Evolutionary conservation across 1,284 basidiomycete species (phyloP).

Genomic region (Heterobasidion occidentale): DNA sequence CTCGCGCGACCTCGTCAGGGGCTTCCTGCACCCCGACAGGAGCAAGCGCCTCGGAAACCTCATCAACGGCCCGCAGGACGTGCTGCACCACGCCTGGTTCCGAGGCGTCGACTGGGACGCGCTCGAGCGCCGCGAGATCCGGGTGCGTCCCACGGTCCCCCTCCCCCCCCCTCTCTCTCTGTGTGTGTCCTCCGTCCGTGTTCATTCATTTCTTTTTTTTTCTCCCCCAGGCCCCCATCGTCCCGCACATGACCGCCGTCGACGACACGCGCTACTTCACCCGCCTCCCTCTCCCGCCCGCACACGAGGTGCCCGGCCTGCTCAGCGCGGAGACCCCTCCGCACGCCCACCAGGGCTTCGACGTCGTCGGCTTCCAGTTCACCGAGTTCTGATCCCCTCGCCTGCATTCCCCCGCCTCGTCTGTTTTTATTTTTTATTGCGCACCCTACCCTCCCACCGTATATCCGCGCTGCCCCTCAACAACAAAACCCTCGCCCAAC

Average conservation of each 20-base stretch:
- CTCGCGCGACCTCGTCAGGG: conserved; percentile 70
- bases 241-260: conserved; percentile 67
- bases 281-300: conserved; percentile 62
- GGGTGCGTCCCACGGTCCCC: conserved; percentile 33
- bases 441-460: background rate
- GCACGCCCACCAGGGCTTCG: conserved; percentile 52
- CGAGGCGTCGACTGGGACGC: conserved; percentile 89
- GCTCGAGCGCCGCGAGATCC: conserved; percentile 70
- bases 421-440: background rate
- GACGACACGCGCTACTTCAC: conserved; percentile 81
- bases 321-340: conserved; percentile 50
- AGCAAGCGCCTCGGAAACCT: conserved; percentile 92
- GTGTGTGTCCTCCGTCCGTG: background rate
- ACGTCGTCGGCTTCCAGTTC: conserved; percentile 61
- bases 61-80: conserved; percentile 86
- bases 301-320: conserved; percentile 74
- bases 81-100: conserved; percentile 94
- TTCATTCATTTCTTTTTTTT: conserved; percentile 6
- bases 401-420: background rate
- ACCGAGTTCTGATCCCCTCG: conserved; percentile 51
- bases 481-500: background rate
- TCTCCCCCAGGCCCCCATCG: conserved; percentile 63
- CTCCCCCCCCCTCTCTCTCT: background rate
- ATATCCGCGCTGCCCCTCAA: too few relatives aligned
- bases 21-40: conserved; percentile 90